Conservation (phyloP, 495 filamentous ascomycete species). For the Acidomyces sp. region DNA sequence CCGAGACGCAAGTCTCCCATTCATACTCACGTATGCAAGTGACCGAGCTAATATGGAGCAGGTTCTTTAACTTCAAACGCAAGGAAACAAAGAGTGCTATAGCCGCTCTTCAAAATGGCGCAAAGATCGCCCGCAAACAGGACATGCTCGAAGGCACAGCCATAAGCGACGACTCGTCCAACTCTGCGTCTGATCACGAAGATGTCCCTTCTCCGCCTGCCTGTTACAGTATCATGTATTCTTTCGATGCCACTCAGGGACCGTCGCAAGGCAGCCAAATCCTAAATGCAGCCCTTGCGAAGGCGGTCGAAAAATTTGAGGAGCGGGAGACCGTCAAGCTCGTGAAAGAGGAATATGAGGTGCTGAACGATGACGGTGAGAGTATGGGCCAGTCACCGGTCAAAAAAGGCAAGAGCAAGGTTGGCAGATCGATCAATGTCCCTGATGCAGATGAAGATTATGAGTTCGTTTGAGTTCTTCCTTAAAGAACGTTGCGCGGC, state of each 20-base stretch:
- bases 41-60: background rate
- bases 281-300: conserved; percentile 38
- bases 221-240: conserved; percentile 34
- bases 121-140: conserved; percentile 30
- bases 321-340: conserved; percentile 43
- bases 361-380: conserved; percentile 35
- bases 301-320: conserved; percentile 45
- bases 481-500: too few relatives aligned
- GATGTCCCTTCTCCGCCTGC: conserved; percentile 31
- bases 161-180: conserved; percentile 19
- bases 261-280: conserved; percentile 41
- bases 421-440: conserved; percentile 1
- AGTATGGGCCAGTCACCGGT: conserved; percentile 10
- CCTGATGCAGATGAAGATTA: conserved; percentile 17
- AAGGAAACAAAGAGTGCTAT: conserved; percentile 25
- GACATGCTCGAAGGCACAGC: conserved; percentile 22
- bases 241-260: conserved; percentile 36
- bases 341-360: conserved; percentile 45
- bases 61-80: conserved; percentile 15
- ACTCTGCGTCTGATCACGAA: conserved; percentile 32
- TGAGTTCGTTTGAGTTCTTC: conserved; percentile 12
- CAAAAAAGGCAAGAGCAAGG: conserved; percentile 16
- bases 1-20: conserved; percentile 16
- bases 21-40: background rate
- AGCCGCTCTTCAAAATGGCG: conserved; percentile 25